These are phyloP conservation scores for Zygosaccharomyces bisporus DNA, from an alignment of 805 yeast species.

Conservation along the genomic window DNA sequence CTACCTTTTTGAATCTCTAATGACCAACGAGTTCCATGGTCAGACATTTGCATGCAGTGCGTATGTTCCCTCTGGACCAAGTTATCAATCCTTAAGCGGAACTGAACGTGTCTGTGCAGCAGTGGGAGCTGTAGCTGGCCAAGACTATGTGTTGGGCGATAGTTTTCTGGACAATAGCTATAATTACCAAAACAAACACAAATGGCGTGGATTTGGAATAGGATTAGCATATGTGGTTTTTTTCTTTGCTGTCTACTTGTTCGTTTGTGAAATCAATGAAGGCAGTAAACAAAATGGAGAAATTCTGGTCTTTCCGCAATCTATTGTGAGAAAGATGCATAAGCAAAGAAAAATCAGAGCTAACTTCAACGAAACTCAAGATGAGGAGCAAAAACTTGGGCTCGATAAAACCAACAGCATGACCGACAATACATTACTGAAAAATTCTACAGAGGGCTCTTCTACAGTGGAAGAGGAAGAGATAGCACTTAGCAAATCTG, in stretches of 20 bases:
- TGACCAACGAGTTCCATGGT: constrained; percentile 55
- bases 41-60: constrained; percentile 43
- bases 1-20: constrained; percentile 54
- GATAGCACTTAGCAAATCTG: constrained; percentile 33
- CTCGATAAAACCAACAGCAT: constrained; percentile 12
- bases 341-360: constrained; percentile 36
- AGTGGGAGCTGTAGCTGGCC: constrained; percentile 56
- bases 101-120: constrained; percentile 49
- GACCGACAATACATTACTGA: constrained; percentile 26
- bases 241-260: constrained; percentile 52
- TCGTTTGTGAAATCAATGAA: constrained; percentile 53
- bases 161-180: constrained; percentile 44
- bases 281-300: constrained; percentile 72
- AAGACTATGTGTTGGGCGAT: constrained; percentile 48
- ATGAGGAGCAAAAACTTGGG: constrained; percentile 23
- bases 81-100: constrained; percentile 35
- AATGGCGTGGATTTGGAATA: constrained; percentile 68
- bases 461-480: constrained; percentile 20
- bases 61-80: constrained; percentile 47
- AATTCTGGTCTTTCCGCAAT: constrained; percentile 53
- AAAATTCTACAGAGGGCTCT: constrained; percentile 22
- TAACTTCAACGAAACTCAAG: constrained; percentile 27
- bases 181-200: constrained; percentile 43
- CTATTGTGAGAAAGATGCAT: constrained; percentile 45
- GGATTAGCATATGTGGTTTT: constrained; percentile 50